Conservation (phyloP, 495 filamentous ascomycete genomes). For the Annulohypoxylon maeteangense region DNA sequence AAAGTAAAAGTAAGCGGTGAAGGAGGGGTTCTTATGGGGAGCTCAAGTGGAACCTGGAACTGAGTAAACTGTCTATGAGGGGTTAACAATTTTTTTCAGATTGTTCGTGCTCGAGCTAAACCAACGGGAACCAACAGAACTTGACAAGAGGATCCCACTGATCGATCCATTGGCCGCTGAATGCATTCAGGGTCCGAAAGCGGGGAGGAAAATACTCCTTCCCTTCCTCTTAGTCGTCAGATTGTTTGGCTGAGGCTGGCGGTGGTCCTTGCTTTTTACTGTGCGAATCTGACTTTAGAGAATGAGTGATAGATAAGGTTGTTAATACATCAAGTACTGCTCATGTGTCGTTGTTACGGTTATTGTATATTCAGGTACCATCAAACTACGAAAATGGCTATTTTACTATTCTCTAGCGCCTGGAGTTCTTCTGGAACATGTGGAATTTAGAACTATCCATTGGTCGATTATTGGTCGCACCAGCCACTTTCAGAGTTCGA, state of each 20-base stretch:
- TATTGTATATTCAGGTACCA: conserved; percentile 6
- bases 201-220: conserved; percentile 38
- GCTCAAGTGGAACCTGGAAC: conserved; percentile 10
- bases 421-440: conserved; percentile 23
- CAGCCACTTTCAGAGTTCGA: conserved; percentile 3
- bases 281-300: not conserved
- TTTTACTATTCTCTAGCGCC: not conserved
- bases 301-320: not conserved
- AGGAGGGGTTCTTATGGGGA: conserved; percentile 43
- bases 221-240: not conserved
- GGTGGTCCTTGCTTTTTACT: conserved; percentile 1
- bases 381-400: not conserved
- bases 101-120: conserved; percentile 42
- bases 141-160: not conserved
- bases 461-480: conserved; percentile 3
- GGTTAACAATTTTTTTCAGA: conserved; percentile 42
- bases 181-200: conserved; percentile 46
- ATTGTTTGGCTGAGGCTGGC: conserved; percentile 3
- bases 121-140: conserved; percentile 19
- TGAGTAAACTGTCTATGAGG: conserved; percentile 39
- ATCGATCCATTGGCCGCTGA: not conserved
- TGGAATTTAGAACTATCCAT: conserved; percentile 18
- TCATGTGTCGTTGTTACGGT: not conserved
- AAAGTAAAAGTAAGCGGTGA: conserved; percentile 38
- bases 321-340: conserved; percentile 7